phyloP scores from a whole-genome alignment of 169 alveolate genomes.

The Cryptosporidium parvum region DNA sequence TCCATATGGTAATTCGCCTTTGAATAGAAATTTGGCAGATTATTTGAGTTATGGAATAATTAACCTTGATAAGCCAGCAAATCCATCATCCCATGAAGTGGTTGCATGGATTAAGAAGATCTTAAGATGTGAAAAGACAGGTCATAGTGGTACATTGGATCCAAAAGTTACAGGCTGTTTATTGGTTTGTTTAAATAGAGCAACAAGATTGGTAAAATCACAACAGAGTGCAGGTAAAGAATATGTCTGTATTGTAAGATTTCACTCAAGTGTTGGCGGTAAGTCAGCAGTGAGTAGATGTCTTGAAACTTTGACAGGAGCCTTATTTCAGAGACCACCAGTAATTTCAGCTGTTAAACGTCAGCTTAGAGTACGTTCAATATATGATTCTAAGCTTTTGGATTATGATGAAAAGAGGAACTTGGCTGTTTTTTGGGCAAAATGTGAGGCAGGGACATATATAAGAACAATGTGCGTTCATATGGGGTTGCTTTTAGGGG shows the following conservation, averaged over 20 bases:
- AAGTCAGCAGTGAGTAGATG: slow-evolving; percentile 85
- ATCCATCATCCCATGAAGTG: slow-evolving; percentile 99
- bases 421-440: slow-evolving; percentile 97
- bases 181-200: slow-evolving; percentile 98
- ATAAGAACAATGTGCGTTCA: slow-evolving; percentile 99
- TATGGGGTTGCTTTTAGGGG: slow-evolving; percentile 97
- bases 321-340: slow-evolving; percentile 99
- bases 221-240: slow-evolving; percentile 99
- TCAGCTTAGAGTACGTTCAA: slow-evolving; percentile 97
- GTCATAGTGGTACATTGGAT: slow-evolving; percentile 99
- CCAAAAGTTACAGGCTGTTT: slow-evolving; percentile 99
- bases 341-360: slow-evolving; percentile 98
- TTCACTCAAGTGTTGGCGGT: slow-evolving; percentile 94
- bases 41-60: slow-evolving; percentile 97
- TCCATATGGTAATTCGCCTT: slow-evolving; percentile 99
- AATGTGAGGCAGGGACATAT: slow-evolving; percentile 99
- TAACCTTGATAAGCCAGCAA: slow-evolving; percentile 99
- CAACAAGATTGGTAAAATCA: slow-evolving; percentile 99
- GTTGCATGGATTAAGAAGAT: slow-evolving; percentile 99
- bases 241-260: slow-evolving; percentile 96
- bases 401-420: slow-evolving; percentile 96
- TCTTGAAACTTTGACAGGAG: slow-evolving; percentile 96
- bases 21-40: slow-evolving; percentile 94
- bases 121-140: slow-evolving; percentile 99
- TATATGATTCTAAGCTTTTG: slow-evolving; percentile 96